phyloP scores from a whole-genome alignment of 1,284 basidiomycete species.

The Cryptococcus sp. region DNA sequence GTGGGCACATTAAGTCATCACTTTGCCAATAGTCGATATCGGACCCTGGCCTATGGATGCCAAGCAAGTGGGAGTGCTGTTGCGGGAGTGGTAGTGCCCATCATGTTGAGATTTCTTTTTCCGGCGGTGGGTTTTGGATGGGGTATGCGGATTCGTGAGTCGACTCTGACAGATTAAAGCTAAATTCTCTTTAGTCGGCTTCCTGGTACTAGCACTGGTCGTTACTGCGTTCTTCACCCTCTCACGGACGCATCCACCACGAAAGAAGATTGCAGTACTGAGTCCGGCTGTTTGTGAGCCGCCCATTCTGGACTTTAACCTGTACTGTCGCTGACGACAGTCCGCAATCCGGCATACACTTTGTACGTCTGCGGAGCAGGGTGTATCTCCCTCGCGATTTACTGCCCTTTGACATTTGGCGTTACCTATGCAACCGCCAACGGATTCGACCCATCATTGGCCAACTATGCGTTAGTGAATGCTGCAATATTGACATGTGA shows the following conservation, averaged over 20 bases:
- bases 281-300: conserved; percentile 24
- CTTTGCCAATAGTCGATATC: conserved; percentile 45
- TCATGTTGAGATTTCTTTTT: conserved; percentile 51
- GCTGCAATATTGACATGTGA: not conserved
- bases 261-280: conserved; percentile 33
- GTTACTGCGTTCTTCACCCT: conserved; percentile 24
- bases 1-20: conserved; percentile 55
- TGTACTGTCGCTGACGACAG: conserved; percentile 3
- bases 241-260: conserved; percentile 30
- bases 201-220: conserved; percentile 24
- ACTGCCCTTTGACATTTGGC: conserved; percentile 28
- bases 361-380: conserved; percentile 24
- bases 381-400: conserved; percentile 23
- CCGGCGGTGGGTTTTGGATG: conserved; percentile 50
- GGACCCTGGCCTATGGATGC: conserved; percentile 35
- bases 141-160: conserved; percentile 32
- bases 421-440: conserved; percentile 29
- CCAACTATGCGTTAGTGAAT: conserved; percentile 24
- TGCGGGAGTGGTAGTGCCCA: conserved; percentile 54
- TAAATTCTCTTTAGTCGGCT: conserved; percentile 31
- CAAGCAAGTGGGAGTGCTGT: conserved; percentile 32
- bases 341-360: conserved; percentile 25
- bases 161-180: not conserved
- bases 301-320: not conserved
- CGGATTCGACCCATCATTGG: conserved; percentile 20